Conservation (phyloP, 2,329 filamentous ascomycete genomes). For the Thielaviopsis populi region DNA sequence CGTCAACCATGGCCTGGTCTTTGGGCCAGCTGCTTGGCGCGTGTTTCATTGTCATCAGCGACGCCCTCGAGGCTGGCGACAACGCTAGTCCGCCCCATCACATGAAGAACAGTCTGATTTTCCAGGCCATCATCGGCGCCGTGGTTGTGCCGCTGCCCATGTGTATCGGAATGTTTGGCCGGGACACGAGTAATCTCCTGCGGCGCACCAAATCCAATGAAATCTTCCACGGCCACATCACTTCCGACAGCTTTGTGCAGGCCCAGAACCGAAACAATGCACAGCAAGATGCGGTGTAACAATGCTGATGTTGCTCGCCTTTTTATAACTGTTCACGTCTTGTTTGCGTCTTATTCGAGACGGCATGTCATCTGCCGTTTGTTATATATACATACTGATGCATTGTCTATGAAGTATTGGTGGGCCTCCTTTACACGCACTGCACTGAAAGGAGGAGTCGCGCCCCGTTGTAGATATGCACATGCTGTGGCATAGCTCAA, state of each 20-base stretch:
- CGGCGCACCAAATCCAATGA: slow-evolving; percentile 1
- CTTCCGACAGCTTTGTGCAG: neutral
- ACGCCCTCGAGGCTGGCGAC: slow-evolving; percentile 48
- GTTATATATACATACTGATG: neutral
- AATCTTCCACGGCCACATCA: neutral
- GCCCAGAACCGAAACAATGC: neutral
- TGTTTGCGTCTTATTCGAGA: neutral
- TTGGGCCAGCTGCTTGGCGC: slow-evolving; percentile 76
- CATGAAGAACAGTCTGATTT: slow-evolving; percentile 63
- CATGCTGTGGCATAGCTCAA: neutral
- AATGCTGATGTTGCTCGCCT: neutral
- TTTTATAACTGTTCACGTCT: neutral
- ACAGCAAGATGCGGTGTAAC: neutral
- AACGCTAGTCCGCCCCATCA: slow-evolving; percentile 46
- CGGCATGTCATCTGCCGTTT: neutral
- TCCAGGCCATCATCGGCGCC: slow-evolving; percentile 58
- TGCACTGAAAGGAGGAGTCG: neutral
- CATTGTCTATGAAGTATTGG: neutral
- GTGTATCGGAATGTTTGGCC: slow-evolving; percentile 54
- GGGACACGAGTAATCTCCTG: slow-evolving; percentile 26
- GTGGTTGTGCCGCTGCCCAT: slow-evolving; percentile 52
- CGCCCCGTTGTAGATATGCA: neutral
- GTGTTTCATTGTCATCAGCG: slow-evolving; percentile 69
- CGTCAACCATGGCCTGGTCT: slow-evolving; percentile 69
- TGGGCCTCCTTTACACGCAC: neutral